Evolutionary conservation across 441 rosid genomes (phyloP), one percentile per base, ranked within the genome.

Genomic region (Heliophila coronopifolia): DNA sequence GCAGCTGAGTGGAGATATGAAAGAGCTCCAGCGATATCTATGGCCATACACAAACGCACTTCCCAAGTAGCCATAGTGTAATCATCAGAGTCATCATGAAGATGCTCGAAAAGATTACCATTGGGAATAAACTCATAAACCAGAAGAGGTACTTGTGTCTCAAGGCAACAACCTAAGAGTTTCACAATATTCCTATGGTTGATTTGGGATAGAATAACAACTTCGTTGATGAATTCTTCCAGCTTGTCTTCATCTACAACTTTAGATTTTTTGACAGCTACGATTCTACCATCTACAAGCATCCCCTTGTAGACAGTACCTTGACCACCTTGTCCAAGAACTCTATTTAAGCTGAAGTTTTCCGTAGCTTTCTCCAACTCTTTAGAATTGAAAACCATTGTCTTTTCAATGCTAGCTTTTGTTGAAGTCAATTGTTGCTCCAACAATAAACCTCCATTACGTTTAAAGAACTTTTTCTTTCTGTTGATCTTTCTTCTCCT

Each of bases 321-420:
- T 17, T 62, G 63, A 15, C 80, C 74, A 6, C 78, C 81, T 1
- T 36, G 53, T 12, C 78, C 78, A 8, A 73, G 45, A 16, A 76
- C 56, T 42, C 66, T 22, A 8, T 11, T 63, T 7, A 55, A 57
- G 6, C 59, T 14, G 6, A 51, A 74, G 26, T 69, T 67, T 10
- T 69, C 59, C 2, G 77, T 74, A 3, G 72, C 80, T 28, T 42
- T 63, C 33, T 69, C 42, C 4, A 72, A 44, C 22, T 76, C 73
- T 3, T 57, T 48, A 0, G 34, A 48, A 0, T 13, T 20, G 15
- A 69, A 72, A 4, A 72, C 66, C 16, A 60, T 12, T 53, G 66
- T 43, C 15, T 4, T 59, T 16, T 59, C 72, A 3, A 3, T 24
- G 7, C 17, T 17, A 6, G 41, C 53, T 23, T 34, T 18, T 0